Evolutionary conservation across 2,329 filamentous ascomycete species (phyloP).

Genomic region (Fusarium verticillioides): DNA sequence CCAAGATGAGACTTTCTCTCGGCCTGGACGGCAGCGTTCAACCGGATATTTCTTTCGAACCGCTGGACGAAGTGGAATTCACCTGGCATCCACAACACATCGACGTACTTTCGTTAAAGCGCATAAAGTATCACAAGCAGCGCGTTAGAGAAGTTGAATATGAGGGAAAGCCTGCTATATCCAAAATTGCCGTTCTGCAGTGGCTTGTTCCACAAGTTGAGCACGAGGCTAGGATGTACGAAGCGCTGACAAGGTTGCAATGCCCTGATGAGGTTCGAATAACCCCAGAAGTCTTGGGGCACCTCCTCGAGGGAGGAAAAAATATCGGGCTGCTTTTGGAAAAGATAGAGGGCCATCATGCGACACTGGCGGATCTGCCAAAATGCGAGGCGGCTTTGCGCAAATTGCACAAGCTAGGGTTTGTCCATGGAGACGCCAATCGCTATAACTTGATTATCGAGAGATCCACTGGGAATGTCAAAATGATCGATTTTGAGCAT

Average conservation of each 20-base stretch:
- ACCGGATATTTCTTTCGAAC: background rate
- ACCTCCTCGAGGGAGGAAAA: background rate
- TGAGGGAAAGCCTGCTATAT: fast-evolving
- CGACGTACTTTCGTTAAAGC: background rate
- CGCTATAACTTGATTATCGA: background rate
- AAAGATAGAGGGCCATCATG: background rate
- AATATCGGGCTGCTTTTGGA: background rate
- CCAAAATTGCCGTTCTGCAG: background rate
- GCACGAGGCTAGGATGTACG: background rate
- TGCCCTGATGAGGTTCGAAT: fast-evolving
- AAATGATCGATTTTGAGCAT: background rate
- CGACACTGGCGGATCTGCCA: background rate
- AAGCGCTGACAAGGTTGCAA: background rate
- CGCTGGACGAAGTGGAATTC: fast-evolving
- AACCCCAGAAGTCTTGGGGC: fast-evolving
- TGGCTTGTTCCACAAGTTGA: background rate
- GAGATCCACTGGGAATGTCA: background rate
- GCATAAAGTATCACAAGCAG: background rate
- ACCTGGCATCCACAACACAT: background rate
- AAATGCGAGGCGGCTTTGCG: background rate
- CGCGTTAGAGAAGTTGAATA: background rate
- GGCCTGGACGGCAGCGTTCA: background rate
- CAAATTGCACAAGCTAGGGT: background rate
- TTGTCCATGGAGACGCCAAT: background rate
- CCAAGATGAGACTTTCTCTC: background rate